Conservation (phyloP, 352 stramenopile genomes). For the Pythium coloratum region DNA sequence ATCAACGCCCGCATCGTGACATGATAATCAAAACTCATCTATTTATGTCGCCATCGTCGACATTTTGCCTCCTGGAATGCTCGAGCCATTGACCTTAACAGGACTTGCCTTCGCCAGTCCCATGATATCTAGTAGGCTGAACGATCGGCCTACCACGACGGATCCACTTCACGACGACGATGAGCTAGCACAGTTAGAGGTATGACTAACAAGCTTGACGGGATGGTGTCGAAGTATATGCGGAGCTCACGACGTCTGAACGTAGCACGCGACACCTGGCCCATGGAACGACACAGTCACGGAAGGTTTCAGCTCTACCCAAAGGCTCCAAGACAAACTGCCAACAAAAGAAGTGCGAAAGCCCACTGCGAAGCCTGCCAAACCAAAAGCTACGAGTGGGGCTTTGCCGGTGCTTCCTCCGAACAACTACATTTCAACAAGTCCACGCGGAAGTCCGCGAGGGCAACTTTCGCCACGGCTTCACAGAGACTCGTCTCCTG, state of each 20-base stretch:
- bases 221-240: no score
- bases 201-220: neutral
- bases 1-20: neutral
- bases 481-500: constrained; percentile 31
- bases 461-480: neutral
- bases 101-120: neutral
- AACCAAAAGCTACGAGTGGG: neutral
- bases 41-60: constrained; percentile 19
- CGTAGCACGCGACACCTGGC: constrained; percentile 22
- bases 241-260: neutral
- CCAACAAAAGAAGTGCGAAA: neutral
- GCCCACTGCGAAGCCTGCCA: neutral
- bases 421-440: constrained; percentile 11
- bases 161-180: constrained; percentile 23
- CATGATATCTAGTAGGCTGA: constrained; percentile 6
- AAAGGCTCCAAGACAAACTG: neutral
- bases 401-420: constrained; percentile 16
- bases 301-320: neutral
- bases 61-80: neutral
- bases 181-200: constrained; percentile 25
- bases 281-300: constrained; percentile 24
- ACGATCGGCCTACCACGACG: neutral
- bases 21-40: constrained; percentile 14
- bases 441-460: constrained; percentile 7
- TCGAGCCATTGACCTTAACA: no score